Conservation (phyloP, 139 green algal genomes). For the Ulvella scutata region DNA sequence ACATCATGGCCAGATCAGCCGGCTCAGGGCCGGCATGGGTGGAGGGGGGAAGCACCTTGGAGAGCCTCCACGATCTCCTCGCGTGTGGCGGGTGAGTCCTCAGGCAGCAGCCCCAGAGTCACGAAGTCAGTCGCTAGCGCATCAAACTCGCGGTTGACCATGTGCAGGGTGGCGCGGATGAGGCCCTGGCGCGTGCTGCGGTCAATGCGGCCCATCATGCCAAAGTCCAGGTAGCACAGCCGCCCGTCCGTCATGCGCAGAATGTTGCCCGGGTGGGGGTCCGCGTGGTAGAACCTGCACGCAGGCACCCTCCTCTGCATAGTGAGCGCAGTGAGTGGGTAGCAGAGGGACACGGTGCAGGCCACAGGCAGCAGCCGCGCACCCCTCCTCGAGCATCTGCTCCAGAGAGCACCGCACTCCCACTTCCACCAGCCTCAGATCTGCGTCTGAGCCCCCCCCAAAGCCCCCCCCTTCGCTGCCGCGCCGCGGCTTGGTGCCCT, state of each 20-base stretch:
- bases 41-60: conserved; percentile 18
- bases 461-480: neutral
- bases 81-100: conserved; percentile 23
- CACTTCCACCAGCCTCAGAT: conserved; percentile 73
- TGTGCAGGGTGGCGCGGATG: conserved; percentile 69
- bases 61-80: conserved; percentile 47
- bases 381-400: conserved; percentile 53
- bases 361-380: neutral
- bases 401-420: conserved; percentile 51
- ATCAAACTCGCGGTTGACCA: conserved; percentile 60
- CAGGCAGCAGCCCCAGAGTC: conserved; percentile 60
- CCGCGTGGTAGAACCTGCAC: conserved; percentile 41
- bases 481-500: conserved; percentile 28
- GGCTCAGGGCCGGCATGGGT: no score
- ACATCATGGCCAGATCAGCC: no score
- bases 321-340: neutral
- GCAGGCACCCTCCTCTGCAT: neutral
- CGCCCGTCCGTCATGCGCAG: conserved; percentile 32
- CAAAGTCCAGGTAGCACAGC: conserved; percentile 68
- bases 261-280: conserved; percentile 66
- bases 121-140: conserved; percentile 64
- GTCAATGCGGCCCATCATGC: conserved; percentile 26
- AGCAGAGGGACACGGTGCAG: neutral
- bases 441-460: conserved; percentile 21
- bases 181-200: conserved; percentile 23